Base-by-base conservation (phyloP, 208 protist species). In the Trypanosoma platydactyli region DNA sequence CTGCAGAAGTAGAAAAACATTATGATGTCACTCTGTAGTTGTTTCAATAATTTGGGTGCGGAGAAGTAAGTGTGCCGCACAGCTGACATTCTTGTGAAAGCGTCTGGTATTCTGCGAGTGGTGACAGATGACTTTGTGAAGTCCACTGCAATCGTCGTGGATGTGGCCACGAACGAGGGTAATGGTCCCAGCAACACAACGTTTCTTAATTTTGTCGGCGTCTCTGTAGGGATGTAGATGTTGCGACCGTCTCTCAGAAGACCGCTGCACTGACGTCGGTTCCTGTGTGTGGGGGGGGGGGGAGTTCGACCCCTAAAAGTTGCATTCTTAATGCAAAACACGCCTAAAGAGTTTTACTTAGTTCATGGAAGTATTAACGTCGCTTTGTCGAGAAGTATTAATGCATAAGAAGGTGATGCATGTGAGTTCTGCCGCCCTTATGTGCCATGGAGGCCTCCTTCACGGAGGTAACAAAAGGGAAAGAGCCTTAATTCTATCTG, bases 271-370 rank as follows among this genome's bases (percentile, higher is more conserved):
- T 99, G 30, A 98, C 97, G 4, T 96, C 97, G 12, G 96, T 98
- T 5, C 97, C 97, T n/a, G n/a, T n/a, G n/a, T n/a, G n/a, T n/a
- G n/a, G n/a, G n/a, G n/a, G n/a, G n/a, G 7, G 97, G 98, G 38
- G 97, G 97, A 54, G 97, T 99, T 11, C 97, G 98, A 16, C 98
- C 98, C 1, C 97, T 99, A 80, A 99, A 97, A 4, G 89, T 97
- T 46, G 90, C 90, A 11, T 86, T 91, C 57, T 68, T 98, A 4
- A 86, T 98, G 84, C 68, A 81, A 52, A 97, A 96, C 77, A 95
- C 94, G 1, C 68, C 97, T 35, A 88, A 90, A 59, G 89, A 84
- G 7, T 80, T 76, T 44, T 63, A 71, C 24, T 33, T 78, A 62
- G 27, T 73, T 73, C 56, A 86, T 80, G 57, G 83, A 68, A 61